phyloP scores from a whole-genome alignment of 1,139 yeast species.

The Kurtzmaniella quercitrusa region DNA sequence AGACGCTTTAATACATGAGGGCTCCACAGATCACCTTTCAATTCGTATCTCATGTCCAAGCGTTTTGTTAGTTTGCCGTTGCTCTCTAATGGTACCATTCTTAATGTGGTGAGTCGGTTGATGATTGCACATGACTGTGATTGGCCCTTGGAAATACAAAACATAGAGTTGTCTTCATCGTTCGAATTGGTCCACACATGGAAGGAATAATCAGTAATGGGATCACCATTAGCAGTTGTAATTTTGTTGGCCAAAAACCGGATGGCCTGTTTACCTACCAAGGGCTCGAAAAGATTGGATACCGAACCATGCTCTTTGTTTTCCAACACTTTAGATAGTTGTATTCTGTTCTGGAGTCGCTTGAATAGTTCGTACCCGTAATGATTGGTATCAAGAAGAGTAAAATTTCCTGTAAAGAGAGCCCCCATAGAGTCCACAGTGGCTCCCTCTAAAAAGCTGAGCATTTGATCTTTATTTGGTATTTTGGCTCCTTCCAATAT shows the following conservation, averaged over 20 bases:
- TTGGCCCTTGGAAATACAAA: neutral
- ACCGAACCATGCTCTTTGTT: neutral
- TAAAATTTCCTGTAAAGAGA: neutral
- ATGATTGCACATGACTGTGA: neutral
- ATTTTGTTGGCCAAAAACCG: slow-evolving; percentile 3
- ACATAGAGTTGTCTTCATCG: neutral
- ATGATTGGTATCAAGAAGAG: neutral
- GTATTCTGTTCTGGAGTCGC: neutral
- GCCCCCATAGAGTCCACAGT: neutral
- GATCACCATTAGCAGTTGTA: neutral
- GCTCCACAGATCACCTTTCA: neutral
- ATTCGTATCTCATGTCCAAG: neutral
- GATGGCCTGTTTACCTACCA: neutral
- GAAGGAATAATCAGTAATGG: neutral
- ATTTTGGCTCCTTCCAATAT: neutral
- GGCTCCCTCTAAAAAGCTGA: neutral
- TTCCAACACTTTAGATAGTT: neutral
- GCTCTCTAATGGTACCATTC: neutral
- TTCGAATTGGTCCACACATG: neutral
- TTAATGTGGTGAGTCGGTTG: neutral
- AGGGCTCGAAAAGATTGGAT: neutral
- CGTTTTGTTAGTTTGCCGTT: neutral
- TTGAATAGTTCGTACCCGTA: neutral
- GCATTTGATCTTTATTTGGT: neutral
- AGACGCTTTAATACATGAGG: neutral